Evolutionary conservation across 2,329 filamentous ascomycete species (phyloP).

Genomic region (Rutstroemia sydowiana): DNA sequence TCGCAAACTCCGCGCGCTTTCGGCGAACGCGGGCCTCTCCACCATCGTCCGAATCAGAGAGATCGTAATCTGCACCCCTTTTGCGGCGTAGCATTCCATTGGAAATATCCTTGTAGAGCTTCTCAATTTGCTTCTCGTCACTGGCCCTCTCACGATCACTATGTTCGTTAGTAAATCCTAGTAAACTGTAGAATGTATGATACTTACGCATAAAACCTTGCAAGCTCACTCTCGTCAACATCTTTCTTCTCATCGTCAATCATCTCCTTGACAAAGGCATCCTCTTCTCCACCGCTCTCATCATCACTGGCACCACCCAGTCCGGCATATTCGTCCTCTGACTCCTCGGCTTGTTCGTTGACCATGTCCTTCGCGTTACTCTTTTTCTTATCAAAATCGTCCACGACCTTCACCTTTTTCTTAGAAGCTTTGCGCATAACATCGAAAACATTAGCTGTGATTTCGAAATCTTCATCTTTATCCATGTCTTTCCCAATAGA

Average conservation of each 20-base stretch:
- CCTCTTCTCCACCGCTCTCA: conserved; percentile 67
- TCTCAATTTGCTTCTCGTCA: conserved; percentile 83
- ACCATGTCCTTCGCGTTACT: conserved; percentile 83
- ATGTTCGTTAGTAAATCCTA: conserved; percentile 13
- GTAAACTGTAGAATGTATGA: not conserved
- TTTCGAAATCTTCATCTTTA: conserved; percentile 31
- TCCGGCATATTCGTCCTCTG: conserved; percentile 95
- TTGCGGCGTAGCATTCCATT: conserved; percentile 82
- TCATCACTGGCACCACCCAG: conserved; percentile 87
- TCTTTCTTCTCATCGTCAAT: conserved; percentile 79
- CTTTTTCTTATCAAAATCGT: conserved; percentile 72
- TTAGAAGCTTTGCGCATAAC: conserved; percentile 61
- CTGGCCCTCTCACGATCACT: conserved; percentile 72
- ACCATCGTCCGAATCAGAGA: conserved; percentile 87
- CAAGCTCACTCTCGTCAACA: conserved; percentile 73
- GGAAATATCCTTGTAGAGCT: conserved; percentile 87
- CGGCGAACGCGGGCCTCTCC: conserved; percentile 68
- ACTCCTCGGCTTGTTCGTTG: conserved; percentile 91
- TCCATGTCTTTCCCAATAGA: conserved; percentile 14
- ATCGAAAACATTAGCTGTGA: conserved; percentile 33
- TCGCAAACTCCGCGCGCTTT: conserved; percentile 82
- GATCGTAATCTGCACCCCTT: conserved; percentile 69
- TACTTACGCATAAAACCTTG: conserved; percentile 82
- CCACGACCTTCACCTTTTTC: conserved; percentile 39
- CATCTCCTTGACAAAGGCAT: conserved; percentile 73